Conservation (phyloP, 2,329 filamentous ascomycete genomes). For the Aspergillus quadricinctus region DNA sequence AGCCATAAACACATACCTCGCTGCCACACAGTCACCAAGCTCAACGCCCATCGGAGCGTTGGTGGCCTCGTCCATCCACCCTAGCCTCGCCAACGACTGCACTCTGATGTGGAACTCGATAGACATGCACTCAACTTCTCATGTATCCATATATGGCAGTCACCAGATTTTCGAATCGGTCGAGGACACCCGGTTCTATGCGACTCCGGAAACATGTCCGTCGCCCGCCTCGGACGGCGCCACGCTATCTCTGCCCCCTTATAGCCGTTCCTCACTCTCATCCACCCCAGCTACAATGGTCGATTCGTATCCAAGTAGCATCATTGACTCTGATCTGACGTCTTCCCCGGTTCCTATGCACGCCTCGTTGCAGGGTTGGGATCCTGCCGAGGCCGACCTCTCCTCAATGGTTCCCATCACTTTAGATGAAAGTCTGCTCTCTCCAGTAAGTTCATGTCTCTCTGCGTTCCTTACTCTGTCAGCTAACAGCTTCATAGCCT, state of each 20-base stretch:
- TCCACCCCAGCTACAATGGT: conserved; percentile 32
- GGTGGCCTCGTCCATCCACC: conserved; percentile 31
- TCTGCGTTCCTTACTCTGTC: neutral
- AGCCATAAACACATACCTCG: conserved; percentile 20
- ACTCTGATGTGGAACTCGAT: conserved; percentile 34
- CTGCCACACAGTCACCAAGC: conserved; percentile 24
- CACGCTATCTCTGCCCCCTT: conserved; percentile 28
- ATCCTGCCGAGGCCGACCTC: conserved; percentile 23
- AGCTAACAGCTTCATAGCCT: conserved; percentile 23
- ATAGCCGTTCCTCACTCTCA: conserved; percentile 29
- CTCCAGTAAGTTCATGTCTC: conserved; percentile 29
- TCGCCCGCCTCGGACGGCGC: conserved; percentile 38
- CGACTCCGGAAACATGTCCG: conserved; percentile 42
- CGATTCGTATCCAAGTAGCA: conserved; percentile 31
- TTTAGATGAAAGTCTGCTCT: conserved; percentile 32
- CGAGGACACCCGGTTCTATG: conserved; percentile 41
- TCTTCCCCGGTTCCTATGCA: conserved; percentile 33
- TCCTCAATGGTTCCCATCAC: conserved; percentile 32
- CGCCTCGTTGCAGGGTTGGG: conserved; percentile 31
- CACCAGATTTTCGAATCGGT: conserved; percentile 33
- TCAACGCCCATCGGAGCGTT: conserved; percentile 36
- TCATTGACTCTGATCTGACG: conserved; percentile 29
- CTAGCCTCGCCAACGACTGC: conserved; percentile 28
- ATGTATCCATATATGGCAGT: conserved; percentile 22
- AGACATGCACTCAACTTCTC: conserved; percentile 30